These are phyloP conservation scores for Erodium texanum DNA, from an alignment of 441 rosid genomes.

Conservation along the genomic window DNA sequence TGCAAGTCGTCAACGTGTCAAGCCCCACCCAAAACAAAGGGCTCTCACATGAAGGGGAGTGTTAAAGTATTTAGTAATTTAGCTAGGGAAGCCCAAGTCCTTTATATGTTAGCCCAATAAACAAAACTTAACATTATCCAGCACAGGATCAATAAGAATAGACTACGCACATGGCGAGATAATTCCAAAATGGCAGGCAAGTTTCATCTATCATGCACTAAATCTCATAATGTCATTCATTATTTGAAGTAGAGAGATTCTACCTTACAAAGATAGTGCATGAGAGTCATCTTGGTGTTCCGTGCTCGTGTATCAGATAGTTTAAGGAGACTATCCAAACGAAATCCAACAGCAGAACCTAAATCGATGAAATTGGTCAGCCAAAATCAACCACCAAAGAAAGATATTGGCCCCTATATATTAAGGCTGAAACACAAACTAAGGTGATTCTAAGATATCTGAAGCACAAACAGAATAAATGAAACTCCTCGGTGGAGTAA, in stretches of 20 bases:
- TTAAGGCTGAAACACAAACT: neutral
- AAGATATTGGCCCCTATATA: neutral
- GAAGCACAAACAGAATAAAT: too few relatives aligned
- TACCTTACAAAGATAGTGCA: conserved; percentile 99
- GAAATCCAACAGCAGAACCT: conserved; percentile 97
- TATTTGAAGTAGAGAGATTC: neutral
- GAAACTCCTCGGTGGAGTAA: too few relatives aligned
- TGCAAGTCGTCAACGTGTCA: too few relatives aligned
- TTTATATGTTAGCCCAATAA: neutral
- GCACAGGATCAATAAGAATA: neutral
- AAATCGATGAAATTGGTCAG: conserved; percentile 16
- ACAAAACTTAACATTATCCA: neutral
- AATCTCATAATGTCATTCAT: too few relatives aligned
- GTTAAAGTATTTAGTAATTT: too few relatives aligned
- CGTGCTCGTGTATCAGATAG: conserved; percentile 85
- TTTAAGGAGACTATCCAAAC: conserved; percentile 92
- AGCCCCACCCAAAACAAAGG: too few relatives aligned
- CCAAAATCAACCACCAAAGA: neutral
- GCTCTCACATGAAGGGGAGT: too few relatives aligned
- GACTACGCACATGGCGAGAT: neutral
- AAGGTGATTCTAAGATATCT: neutral
- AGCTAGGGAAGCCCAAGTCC: neutral
- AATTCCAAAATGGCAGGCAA: too few relatives aligned
- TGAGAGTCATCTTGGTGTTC: conserved; percentile 89
- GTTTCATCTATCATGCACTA: too few relatives aligned